Evolutionary conservation across 257 asterid genomes (phyloP), one percentile per base, ranked within the genome.

Genomic region (Prunella vulgaris): DNA sequence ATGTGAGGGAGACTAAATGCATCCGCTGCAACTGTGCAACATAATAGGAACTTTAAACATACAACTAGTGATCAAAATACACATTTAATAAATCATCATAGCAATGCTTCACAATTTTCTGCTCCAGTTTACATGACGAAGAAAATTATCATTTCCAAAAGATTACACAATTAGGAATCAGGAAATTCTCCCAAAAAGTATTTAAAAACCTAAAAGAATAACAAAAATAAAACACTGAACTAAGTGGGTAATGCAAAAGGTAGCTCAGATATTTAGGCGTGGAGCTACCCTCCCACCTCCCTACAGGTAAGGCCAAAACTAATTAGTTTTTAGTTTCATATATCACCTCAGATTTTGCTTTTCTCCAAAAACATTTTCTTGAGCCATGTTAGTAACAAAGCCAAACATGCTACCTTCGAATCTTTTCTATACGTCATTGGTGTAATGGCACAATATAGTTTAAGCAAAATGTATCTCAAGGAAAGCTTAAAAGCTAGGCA

Each of bases 11-110:
- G 25, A 56, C 17, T 22, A 22, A 42, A 58, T 70, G 59, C 51
- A 67, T 65, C 30, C 37, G 18, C 10, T 57, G 44, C 10, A n/a
- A n/a, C n/a, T n/a, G n/a, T n/a, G n/a, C n/a, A 59, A 33, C 15
- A 72, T 68, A 66, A 73, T 7, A 52, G 28, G 24, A 62, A 9
- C 49, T 28, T 40, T 15, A 28, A 53, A 68, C 10, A 42, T 44
- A 22, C 12, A 67, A 52, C 38, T 53, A 24, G 1, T 10, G 61
- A n/a, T 32, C 35, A 28, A 35, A 10, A 15, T 74, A 74, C 14
- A 62, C 7, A 21, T 64, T 42, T 10, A 46, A 33, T 28, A 25
- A 25, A 15, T 38, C 8, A 30, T 54, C 57, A 66, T 37, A 17
- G 2, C 49, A 51, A 25, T 27, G n/a, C 46, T 15, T 13, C 33